Conservation (phyloP, 805 yeast genomes). For the Saturnispora sanitii region DNA sequence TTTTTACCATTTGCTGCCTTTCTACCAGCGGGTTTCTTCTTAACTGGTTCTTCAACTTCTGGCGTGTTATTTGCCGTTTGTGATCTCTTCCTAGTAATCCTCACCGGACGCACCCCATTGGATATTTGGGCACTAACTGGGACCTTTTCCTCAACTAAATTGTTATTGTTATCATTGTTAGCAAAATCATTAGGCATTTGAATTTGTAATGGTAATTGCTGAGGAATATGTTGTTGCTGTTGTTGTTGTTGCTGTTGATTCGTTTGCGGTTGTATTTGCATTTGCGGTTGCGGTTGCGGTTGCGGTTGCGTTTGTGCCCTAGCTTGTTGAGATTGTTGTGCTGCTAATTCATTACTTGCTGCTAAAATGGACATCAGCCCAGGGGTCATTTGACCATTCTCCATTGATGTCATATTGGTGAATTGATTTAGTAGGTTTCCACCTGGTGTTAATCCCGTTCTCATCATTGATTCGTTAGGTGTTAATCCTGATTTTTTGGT, state of each 20-base stretch:
- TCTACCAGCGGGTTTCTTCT: background rate
- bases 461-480: slow-evolving; percentile 63
- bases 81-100: background rate
- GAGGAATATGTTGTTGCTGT: background rate
- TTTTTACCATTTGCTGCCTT: background rate
- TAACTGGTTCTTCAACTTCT: background rate
- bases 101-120: background rate
- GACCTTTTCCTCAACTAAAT: background rate
- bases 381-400: slow-evolving; percentile 7
- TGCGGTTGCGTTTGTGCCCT: background rate
- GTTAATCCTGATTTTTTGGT: slow-evolving; percentile 50
- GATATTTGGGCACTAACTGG: background rate
- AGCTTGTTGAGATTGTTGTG: slow-evolving; percentile 1
- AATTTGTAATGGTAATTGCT: no score
- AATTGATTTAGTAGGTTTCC: slow-evolving; percentile 5
- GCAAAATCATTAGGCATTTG: background rate
- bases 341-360: background rate
- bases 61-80: background rate
- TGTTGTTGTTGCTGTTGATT: background rate
- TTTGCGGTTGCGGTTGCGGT: background rate
- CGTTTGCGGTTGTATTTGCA: background rate
- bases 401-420: background rate
- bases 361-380: slow-evolving; percentile 9
- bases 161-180: background rate
- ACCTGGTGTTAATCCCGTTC: slow-evolving; percentile 68